phyloP scores from a whole-genome alignment of 257 asterid species.

The Plectranthus barbatus region DNA sequence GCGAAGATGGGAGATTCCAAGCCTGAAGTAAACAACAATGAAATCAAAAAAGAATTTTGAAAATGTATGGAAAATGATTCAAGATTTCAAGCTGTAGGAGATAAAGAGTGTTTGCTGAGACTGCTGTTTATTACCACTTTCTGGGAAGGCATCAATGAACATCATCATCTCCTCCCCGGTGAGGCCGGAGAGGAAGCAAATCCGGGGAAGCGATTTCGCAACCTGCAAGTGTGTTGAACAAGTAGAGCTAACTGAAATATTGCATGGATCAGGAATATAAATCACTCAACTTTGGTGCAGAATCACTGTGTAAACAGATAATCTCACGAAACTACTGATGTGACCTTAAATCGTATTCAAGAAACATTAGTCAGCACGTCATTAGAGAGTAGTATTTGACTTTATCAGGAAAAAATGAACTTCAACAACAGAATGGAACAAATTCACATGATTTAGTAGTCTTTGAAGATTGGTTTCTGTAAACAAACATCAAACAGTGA shows the following conservation, averaged over 20 bases:
- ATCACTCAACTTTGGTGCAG: too few relatives aligned
- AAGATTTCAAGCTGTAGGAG: too few relatives aligned
- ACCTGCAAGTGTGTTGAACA: constrained; percentile 46
- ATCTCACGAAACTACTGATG: not conserved
- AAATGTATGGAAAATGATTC: not conserved
- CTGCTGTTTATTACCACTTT: constrained; percentile 55
- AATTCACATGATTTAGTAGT: not conserved
- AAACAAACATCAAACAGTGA: not conserved
- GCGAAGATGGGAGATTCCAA: constrained; percentile 68
- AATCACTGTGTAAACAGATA: not conserved
- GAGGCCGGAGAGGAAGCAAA: constrained; percentile 90
- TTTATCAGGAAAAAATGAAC: too few relatives aligned
- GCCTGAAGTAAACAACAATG: constrained; percentile 34
- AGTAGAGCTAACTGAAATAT: too few relatives aligned
- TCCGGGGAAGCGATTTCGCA: constrained; percentile 70
- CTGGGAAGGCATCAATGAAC: constrained; percentile 85
- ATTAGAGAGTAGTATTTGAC: too few relatives aligned
- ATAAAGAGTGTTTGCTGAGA: not conserved
- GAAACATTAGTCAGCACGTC: not conserved
- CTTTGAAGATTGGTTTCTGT: not conserved
- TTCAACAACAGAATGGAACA: not conserved
- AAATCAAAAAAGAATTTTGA: not conserved
- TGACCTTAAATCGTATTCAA: too few relatives aligned
- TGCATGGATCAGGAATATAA: too few relatives aligned
- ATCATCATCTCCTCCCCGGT: constrained; percentile 98